These are phyloP conservation scores for Hypoxylon lienhwacheense DNA, from an alignment of 495 filamentous ascomycete species.

Conservation along the genomic window DNA sequence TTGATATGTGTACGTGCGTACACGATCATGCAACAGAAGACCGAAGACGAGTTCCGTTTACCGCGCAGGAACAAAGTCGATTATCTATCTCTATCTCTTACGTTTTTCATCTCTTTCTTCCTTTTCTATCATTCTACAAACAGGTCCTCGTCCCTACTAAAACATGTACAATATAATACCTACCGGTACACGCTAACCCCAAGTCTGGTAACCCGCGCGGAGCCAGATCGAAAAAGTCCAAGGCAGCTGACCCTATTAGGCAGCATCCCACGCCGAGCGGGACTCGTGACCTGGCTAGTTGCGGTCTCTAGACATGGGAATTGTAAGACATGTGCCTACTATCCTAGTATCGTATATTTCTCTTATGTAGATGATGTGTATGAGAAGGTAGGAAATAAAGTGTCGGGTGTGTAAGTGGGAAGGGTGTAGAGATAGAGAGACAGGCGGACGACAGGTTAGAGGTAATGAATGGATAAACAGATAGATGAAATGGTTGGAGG, in stretches of 20 bases:
- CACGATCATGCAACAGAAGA: neutral
- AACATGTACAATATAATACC: neutral
- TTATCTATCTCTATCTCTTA: slow-evolving; percentile 18
- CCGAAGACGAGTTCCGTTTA: slow-evolving; percentile 21
- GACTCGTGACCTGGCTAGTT: slow-evolving; percentile 24
- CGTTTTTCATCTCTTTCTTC: neutral
- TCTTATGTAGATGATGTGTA: too few species aligned
- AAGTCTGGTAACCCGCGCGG: slow-evolving; percentile 29
- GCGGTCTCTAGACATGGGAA: slow-evolving; percentile 13
- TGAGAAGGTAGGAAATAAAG: too few species aligned
- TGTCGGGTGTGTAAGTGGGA: too few species aligned
- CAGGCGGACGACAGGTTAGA: neutral
- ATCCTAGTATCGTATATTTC: too few species aligned
- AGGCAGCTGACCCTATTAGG: slow-evolving; percentile 33
- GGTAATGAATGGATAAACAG: neutral
- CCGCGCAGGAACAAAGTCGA: slow-evolving; percentile 7
- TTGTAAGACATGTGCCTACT: neutral
- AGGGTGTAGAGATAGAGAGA: too few species aligned
- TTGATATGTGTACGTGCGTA: neutral
- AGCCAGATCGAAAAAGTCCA: too few species aligned
- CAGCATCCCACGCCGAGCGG: slow-evolving; percentile 25
- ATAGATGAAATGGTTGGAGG: too few species aligned
- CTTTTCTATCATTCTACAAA: neutral
- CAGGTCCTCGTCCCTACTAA: too few species aligned
- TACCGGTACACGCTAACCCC: slow-evolving; percentile 23